Conservation (phyloP, 2,329 filamentous ascomycete species). For the Aspergillus ibericus region DNA sequence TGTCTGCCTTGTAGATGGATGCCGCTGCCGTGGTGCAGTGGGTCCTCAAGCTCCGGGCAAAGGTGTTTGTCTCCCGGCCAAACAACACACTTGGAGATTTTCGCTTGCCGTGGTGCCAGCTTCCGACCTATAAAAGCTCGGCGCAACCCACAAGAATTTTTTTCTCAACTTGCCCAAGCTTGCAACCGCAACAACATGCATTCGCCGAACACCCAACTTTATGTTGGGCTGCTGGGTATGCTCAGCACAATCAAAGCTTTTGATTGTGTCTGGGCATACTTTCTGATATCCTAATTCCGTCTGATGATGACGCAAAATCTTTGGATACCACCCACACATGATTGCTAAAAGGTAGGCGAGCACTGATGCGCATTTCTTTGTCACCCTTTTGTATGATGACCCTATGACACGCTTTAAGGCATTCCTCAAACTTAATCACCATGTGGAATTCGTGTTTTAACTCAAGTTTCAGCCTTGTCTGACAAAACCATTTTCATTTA, state of each 20-base stretch:
- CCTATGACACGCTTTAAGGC: slow-evolving; percentile 62
- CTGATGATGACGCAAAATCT: slow-evolving; percentile 1
- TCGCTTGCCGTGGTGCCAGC: slow-evolving; percentile 16
- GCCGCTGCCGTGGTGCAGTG: not conserved
- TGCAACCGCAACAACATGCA: slow-evolving; percentile 11
- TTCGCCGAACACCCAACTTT: not conserved
- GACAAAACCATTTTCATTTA: slow-evolving; percentile 38
- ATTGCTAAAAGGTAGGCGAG: slow-evolving; percentile 47
- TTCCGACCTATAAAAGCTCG: slow-evolving; percentile 20
- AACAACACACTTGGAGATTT: slow-evolving; percentile 16
- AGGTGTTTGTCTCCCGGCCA: slow-evolving; percentile 18
- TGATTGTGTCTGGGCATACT: not conserved
- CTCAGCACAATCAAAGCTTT: not conserved
- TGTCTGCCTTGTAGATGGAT: not conserved
- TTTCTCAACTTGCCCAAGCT: slow-evolving; percentile 17
- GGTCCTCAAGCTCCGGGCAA: not conserved
- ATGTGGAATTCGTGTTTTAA: slow-evolving; percentile 62
- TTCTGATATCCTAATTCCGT: not conserved
- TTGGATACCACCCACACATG: not conserved
- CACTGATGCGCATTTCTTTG: slow-evolving; percentile 2
- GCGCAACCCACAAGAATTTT: slow-evolving; percentile 22
- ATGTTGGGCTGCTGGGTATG: not conserved
- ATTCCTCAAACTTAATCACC: slow-evolving; percentile 67
- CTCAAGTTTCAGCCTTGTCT: slow-evolving; percentile 71
- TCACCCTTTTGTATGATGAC: slow-evolving; percentile 56